Evolutionary conservation across 176 grass and related monocot species (phyloP).

Genomic region (Urochloa ruziziensis): DNA sequence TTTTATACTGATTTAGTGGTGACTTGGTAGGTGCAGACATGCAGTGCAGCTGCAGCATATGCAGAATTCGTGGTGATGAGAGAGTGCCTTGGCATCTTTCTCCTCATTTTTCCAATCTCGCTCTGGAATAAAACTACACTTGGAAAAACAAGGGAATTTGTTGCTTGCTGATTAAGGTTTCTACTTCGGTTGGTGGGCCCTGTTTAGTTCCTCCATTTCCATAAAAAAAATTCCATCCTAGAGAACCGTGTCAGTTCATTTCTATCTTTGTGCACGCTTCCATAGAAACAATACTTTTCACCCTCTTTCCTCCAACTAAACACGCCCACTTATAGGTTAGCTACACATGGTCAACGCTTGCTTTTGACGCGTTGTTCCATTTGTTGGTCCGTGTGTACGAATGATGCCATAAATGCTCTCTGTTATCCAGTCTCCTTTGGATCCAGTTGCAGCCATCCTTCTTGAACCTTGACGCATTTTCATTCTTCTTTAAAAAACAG

Average conservation of each 20-base stretch:
- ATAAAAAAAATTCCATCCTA: too few species aligned
- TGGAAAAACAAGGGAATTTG: not conserved
- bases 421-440: not conserved
- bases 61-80: not conserved
- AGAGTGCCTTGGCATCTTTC: not conserved
- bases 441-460: constrained; percentile 4
- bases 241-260: too few species aligned
- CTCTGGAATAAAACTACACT: not conserved
- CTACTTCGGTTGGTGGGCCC: not conserved
- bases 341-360: not conserved
- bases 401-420: not conserved
- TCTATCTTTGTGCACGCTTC: too few species aligned
- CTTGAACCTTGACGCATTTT: constrained; percentile 19
- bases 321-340: too few species aligned
- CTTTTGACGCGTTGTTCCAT: not conserved
- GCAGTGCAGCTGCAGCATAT: too few species aligned
- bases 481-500: not conserved
- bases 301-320: too few species aligned
- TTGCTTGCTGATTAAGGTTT: constrained; percentile 2
- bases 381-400: not conserved
- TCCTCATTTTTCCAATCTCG: not conserved
- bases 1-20: not conserved
- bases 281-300: too few species aligned
- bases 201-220: too few species aligned
- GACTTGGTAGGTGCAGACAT: constrained; percentile 1